Percentiles rank a stretch among this genome's conserved stretches.
Conservation (phyloP, 1,284 basidiomycete genomes). For the Vanrija sp. region DNA sequence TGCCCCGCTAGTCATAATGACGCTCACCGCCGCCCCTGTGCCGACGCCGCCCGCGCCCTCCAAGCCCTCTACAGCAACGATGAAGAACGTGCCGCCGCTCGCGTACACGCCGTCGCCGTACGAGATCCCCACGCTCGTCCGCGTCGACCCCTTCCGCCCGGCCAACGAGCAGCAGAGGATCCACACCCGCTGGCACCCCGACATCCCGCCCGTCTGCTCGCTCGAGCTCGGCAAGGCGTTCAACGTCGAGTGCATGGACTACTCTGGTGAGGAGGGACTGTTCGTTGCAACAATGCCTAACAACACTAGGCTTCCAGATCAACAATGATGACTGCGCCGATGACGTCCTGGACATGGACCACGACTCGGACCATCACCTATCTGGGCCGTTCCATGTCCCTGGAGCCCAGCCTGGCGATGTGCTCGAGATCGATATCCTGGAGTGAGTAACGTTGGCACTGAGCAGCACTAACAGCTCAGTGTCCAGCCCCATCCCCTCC, state of each 20-base stretch:
- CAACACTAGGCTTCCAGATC: slow-evolving; percentile 52
- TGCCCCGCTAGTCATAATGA: neutral
- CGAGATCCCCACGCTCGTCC: slow-evolving; percentile 23
- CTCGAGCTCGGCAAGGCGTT: slow-evolving; percentile 56
- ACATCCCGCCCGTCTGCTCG: slow-evolving; percentile 36
- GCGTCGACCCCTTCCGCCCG: slow-evolving; percentile 29
- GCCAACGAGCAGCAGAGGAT: slow-evolving; percentile 28
- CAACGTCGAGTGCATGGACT: slow-evolving; percentile 72
- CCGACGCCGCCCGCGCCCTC: neutral
- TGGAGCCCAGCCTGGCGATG: slow-evolving; percentile 72
- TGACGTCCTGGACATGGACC: slow-evolving; percentile 26
- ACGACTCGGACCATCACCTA: slow-evolving; percentile 65
- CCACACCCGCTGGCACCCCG: slow-evolving; percentile 46
- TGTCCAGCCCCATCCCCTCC: slow-evolving; percentile 67
- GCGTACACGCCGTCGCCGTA: neutral
- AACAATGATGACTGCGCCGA: slow-evolving; percentile 64
- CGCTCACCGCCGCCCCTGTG: neutral
- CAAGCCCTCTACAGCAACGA: neutral
- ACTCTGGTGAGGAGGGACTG: slow-evolving; percentile 57
- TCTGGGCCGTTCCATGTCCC: slow-evolving; percentile 70
- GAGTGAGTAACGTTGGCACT: slow-evolving; percentile 45
- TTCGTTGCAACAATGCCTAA: neutral
- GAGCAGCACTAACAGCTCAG: slow-evolving; percentile 45
- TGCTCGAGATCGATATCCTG: slow-evolving; percentile 69
- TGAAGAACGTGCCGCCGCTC: neutral